A percentile compares a stretch with the other conserved stretches of the same genome.
Conservation (phyloP, 768 basidiomycete genomes). For the Panellus pusillus region DNA sequence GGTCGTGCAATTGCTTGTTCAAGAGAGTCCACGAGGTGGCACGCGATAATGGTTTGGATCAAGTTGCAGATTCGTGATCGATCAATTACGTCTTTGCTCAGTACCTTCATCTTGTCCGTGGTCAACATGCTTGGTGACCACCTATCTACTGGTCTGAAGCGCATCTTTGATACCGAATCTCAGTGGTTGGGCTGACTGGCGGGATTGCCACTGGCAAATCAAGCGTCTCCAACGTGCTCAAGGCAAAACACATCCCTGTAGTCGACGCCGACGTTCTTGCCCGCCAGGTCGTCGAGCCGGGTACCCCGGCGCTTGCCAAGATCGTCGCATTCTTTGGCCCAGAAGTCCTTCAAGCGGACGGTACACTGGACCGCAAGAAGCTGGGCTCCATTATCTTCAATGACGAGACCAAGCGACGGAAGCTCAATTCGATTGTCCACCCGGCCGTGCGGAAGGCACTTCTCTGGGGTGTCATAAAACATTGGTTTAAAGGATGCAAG, state of each 20-base stretch:
- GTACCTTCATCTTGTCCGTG: too few species aligned
- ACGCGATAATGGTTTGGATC: too few species aligned
- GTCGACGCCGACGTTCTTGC: conserved; percentile 93
- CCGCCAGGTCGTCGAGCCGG: conserved; percentile 81
- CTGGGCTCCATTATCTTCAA: conserved; percentile 86
- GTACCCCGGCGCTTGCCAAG: conserved; percentile 66
- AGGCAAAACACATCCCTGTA: conserved; percentile 68
- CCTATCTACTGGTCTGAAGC: neutral
- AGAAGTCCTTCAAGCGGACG: conserved; percentile 64
- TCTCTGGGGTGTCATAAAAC: conserved; percentile 60
- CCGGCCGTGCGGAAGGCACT: conserved; percentile 87
- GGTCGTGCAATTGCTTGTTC: too few species aligned
- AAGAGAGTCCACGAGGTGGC: too few species aligned
- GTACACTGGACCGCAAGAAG: conserved; percentile 76
- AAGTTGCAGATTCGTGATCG: too few species aligned
- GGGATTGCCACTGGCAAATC: conserved; percentile 98
- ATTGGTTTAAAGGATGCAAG: conserved; percentile 78
- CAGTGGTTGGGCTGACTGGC: conserved; percentile 94
- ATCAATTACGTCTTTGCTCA: too few species aligned
- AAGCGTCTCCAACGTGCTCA: conserved; percentile 77
- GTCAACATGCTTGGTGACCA: conserved; percentile 17
- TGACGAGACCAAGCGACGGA: conserved; percentile 66
- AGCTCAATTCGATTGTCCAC: conserved; percentile 85
- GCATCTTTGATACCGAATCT: neutral
- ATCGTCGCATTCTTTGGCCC: conserved; percentile 74